Evolutionary conservation across 2,329 filamentous ascomycete genomes (phyloP).

Genomic region (Uncinocarpus reesii): DNA sequence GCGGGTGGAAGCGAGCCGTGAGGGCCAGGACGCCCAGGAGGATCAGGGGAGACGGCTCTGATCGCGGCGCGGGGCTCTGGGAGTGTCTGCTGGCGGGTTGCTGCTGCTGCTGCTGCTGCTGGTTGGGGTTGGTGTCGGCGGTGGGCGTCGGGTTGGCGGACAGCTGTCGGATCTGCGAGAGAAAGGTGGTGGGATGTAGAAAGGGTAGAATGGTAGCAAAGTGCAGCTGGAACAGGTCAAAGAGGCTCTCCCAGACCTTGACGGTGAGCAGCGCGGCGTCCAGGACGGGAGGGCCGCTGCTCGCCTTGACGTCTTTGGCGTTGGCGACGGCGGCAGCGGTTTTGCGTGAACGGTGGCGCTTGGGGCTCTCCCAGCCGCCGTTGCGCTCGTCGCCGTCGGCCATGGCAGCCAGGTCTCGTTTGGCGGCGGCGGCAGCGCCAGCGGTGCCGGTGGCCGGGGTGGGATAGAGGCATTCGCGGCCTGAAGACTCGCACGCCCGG

Average conservation of each 20-base stretch:
- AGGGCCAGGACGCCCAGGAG: slow-evolving; percentile 47
- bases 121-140: not conserved
- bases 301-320: slow-evolving; percentile 22
- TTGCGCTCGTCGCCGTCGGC: slow-evolving; percentile 15
- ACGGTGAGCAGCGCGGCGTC: slow-evolving; percentile 43
- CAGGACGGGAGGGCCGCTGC: slow-evolving; percentile 33
- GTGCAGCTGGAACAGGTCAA: slow-evolving; percentile 49
- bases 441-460: slow-evolving; percentile 32
- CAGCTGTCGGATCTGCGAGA: slow-evolving; percentile 39
- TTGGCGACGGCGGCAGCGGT: slow-evolving; percentile 21
- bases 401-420: slow-evolving; percentile 31
- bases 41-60: slow-evolving; percentile 40
- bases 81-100: slow-evolving; percentile 22
- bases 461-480: slow-evolving; percentile 64
- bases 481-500: slow-evolving; percentile 61
- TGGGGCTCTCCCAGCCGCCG: slow-evolving; percentile 34
- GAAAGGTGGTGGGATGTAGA: slow-evolving; percentile 46
- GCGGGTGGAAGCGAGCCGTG: slow-evolving; percentile 46
- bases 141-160: slow-evolving; percentile 15
- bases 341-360: slow-evolving; percentile 34
- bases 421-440: slow-evolving; percentile 22
- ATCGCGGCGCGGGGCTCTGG: slow-evolving; percentile 24
- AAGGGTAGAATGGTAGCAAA: slow-evolving; percentile 49
- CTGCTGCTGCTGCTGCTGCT: not conserved
- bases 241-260: slow-evolving; percentile 48